phyloP scores from a whole-genome alignment of 2,329 filamentous ascomycete species.

The Alternaria incomplexa region DNA sequence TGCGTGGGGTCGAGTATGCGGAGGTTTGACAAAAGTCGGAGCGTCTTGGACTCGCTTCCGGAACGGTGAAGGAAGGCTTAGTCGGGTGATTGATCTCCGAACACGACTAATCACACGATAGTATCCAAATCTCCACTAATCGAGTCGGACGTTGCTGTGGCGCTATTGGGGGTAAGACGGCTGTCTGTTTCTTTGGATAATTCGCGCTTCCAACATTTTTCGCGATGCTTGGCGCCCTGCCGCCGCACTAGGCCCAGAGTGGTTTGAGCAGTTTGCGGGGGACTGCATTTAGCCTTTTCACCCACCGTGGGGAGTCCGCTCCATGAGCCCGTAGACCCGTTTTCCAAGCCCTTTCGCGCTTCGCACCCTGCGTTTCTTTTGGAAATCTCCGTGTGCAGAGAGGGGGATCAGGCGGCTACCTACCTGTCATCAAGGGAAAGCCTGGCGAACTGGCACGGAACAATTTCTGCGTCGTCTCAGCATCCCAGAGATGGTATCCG shows the following conservation, averaged over 20 bases:
- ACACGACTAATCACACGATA: neutral
- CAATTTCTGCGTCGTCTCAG: constrained; percentile 25
- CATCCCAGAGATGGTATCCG: neutral
- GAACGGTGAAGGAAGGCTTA: neutral
- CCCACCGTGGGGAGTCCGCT: constrained; percentile 13
- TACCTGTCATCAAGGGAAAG: neutral
- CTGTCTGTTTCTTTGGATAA: constrained; percentile 7
- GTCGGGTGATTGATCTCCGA: neutral
- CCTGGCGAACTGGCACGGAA: constrained; percentile 21
- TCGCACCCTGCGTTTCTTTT: neutral
- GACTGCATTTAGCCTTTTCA: constrained; percentile 37
- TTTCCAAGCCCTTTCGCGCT: constrained; percentile 23
- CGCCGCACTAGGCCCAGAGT: constrained; percentile 9
- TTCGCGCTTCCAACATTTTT: constrained; percentile 21
- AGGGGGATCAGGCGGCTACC: neutral
- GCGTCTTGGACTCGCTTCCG: neutral
- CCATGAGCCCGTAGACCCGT: constrained; percentile 38
- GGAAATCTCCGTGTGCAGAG: neutral
- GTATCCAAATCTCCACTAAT: neutral
- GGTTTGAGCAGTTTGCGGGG: constrained; percentile 26
- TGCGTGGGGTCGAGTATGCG: constrained; percentile 8
- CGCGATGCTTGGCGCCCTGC: constrained; percentile 12
- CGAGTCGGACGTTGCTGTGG: neutral
- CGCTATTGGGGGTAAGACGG: constrained; percentile 5
- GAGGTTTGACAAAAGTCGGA: neutral